Conservation (phyloP, 495 filamentous ascomycete genomes). For the Neurospora tetrasperma region DNA sequence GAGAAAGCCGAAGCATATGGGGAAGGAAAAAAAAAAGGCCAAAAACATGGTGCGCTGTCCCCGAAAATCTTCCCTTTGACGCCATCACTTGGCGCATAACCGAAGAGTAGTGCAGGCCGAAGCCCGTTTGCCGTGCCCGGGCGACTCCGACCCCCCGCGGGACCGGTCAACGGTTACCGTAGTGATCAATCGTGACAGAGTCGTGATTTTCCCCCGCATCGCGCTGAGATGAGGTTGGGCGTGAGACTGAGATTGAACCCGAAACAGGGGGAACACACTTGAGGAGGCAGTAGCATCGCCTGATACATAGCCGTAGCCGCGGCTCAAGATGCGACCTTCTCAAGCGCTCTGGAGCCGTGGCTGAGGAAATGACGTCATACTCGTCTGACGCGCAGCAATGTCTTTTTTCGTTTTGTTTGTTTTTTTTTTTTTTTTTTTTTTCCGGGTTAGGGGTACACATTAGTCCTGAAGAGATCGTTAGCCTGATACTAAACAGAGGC, state of each 20-base stretch:
- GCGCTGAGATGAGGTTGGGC: background rate
- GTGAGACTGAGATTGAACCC: background rate
- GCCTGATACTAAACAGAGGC: too few species aligned
- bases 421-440: background rate
- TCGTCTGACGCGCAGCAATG: slow-evolving; percentile 1
- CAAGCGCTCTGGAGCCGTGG: background rate
- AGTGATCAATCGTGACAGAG: background rate
- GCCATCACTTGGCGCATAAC: background rate
- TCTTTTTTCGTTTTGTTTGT: too few species aligned
- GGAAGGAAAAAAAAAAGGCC: too few species aligned
- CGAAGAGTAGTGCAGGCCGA: background rate
- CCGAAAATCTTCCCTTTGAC: background rate
- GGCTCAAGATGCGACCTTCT: background rate
- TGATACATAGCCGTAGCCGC: background rate
- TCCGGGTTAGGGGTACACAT: background rate
- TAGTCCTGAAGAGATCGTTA: too few species aligned
- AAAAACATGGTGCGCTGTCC: background rate
- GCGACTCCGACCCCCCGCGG: background rate
- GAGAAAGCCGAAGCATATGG: background rate
- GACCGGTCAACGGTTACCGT: background rate
- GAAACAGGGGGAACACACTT: too few species aligned
- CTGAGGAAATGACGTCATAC: background rate
- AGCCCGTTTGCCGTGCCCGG: background rate
- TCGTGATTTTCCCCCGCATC: background rate
- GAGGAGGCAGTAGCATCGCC: background rate